A percentile compares a stretch with the other conserved stretches of the same genome.
Conservation (phyloP, 2,329 filamentous ascomycete species). For the Fusarium sororula region DNA sequence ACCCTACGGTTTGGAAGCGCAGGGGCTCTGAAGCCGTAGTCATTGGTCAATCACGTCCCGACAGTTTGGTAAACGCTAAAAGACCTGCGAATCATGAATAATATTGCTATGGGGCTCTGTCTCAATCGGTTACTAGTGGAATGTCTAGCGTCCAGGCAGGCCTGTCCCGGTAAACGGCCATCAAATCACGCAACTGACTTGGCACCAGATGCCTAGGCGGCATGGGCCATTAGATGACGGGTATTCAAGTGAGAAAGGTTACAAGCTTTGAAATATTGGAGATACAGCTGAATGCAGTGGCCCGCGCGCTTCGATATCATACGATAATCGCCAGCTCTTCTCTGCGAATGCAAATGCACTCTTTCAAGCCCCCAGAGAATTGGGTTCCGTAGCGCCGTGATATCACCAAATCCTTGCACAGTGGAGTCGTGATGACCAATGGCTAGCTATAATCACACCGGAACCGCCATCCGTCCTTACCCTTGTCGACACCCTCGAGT, state of each 20-base stretch:
- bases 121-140: not conserved
- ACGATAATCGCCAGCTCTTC: not conserved
- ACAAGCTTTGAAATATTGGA: fast-evolving
- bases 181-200: not conserved
- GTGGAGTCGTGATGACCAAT: not conserved
- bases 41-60: not conserved
- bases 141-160: not conserved
- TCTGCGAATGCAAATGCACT: fast-evolving
- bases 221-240: not conserved
- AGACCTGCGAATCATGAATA: not conserved
- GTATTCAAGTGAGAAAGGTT: fast-evolving
- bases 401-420: not conserved
- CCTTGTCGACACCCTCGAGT: not conserved
- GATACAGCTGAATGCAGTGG: fast-evolving
- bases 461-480: not conserved
- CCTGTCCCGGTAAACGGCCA: fast-evolving
- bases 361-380: fast-evolving
- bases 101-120: fast-evolving
- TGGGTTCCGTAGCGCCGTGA: not conserved
- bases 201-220: fast-evolving
- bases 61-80: not conserved
- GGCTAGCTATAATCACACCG: fast-evolving
- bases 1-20: not conserved
- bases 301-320: fast-evolving
- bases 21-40: not conserved